phyloP scores from a whole-genome alignment of 176 grass and related monocot genomes.

The Elymus sibiricus region DNA sequence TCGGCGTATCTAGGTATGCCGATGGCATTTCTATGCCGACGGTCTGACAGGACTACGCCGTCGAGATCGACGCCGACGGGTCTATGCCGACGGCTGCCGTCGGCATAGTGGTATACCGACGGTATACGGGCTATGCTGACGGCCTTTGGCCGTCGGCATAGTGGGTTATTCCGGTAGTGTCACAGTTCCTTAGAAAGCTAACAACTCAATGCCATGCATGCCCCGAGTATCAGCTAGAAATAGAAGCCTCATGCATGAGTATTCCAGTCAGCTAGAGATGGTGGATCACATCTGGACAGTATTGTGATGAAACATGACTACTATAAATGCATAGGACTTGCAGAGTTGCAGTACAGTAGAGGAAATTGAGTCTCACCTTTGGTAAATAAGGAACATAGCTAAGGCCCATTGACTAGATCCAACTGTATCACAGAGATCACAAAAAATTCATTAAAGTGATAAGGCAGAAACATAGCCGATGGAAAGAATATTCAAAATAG shows the following conservation, averaged over 20 bases:
- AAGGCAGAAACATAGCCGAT: conserved; percentile 9
- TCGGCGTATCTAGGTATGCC: too few species aligned
- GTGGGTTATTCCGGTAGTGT: too few species aligned
- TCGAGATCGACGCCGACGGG: too few species aligned
- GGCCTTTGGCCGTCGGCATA: too few species aligned
- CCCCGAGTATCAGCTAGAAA: not conserved
- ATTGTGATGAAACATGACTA: not conserved
- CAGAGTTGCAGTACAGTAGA: not conserved
- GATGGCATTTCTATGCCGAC: too few species aligned
- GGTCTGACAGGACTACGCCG: too few species aligned
- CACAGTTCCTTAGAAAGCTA: conserved; percentile 22
- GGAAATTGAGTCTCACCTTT: conserved; percentile 57
- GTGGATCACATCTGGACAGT: not conserved
- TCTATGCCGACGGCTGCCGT: too few species aligned
- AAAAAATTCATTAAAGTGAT: conserved; percentile 28
- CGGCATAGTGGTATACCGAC: too few species aligned
- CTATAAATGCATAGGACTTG: conserved; percentile 1
- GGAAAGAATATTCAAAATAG: conserved; percentile 17
- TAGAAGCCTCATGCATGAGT: not conserved
- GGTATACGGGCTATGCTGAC: too few species aligned
- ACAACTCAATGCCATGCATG: conserved; percentile 12
- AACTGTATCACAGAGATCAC: conserved; percentile 36
- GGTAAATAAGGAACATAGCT: conserved; percentile 96
- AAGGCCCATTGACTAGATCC: conserved; percentile 91
- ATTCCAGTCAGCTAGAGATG: not conserved